Percentiles rank a stretch among this genome's conserved stretches.
phyloP scores from a whole-genome alignment of 1,284 basidiomycete genomes.

The Pholiota adiposa region DNA sequence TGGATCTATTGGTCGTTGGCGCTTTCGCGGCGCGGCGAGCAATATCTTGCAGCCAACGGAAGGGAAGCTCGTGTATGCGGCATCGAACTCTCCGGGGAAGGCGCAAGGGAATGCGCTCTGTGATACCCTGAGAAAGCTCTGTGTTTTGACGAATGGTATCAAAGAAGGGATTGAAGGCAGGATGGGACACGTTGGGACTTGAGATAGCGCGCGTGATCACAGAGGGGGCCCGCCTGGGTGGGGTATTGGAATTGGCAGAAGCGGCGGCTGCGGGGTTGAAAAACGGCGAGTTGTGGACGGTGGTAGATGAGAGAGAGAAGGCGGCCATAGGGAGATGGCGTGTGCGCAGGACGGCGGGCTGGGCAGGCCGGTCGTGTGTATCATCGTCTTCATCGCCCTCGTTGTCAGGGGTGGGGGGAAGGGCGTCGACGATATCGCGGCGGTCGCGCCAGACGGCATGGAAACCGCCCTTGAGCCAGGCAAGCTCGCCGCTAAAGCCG shows the following conservation, averaged over 20 bases:
- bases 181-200: slow-evolving; percentile 21
- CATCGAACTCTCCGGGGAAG: slow-evolving; percentile 66
- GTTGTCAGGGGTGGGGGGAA: slow-evolving; percentile 45
- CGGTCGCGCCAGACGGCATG: slow-evolving; percentile 65
- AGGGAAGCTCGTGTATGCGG: slow-evolving; percentile 79
- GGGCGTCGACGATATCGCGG: slow-evolving; percentile 54
- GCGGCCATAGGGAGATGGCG: slow-evolving; percentile 67
- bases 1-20: slow-evolving; percentile 24
- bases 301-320: slow-evolving; percentile 64
- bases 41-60: slow-evolving; percentile 80
- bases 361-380: slow-evolving; percentile 23
- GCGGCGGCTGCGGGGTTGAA: slow-evolving; percentile 17
- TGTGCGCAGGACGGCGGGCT: slow-evolving; percentile 51
- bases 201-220: slow-evolving; percentile 3
- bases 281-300: slow-evolving; percentile 28
- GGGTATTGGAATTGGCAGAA: slow-evolving; percentile 7
- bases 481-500: slow-evolving; percentile 67
- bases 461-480: slow-evolving; percentile 84
- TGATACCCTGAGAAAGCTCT: slow-evolving; percentile 86
- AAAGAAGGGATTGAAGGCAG: slow-evolving; percentile 85
- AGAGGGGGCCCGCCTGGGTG: slow-evolving; percentile 12
- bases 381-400: slow-evolving; percentile 60
- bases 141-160: slow-evolving; percentile 96
- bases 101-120: slow-evolving; percentile 79
- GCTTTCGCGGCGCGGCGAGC: slow-evolving; percentile 50